A percentile compares a stretch with the other conserved stretches of the same genome.
phyloP scores from a whole-genome alignment of 345 rosid species.

The Sonneratia caseolaris region DNA sequence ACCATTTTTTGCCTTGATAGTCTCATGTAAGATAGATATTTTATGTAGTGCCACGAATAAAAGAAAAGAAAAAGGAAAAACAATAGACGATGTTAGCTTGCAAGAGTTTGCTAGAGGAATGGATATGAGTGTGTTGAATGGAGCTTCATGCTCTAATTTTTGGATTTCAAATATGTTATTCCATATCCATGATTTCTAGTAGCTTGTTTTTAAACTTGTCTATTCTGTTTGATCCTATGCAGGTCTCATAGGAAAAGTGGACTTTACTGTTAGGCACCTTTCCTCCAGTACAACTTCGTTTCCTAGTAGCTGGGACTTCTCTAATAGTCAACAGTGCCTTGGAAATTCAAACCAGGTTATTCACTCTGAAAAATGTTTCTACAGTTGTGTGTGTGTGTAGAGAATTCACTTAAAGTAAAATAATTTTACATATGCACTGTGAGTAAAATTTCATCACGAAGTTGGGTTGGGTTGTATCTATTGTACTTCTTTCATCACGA shows the following conservation, averaged over 20 bases:
- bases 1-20: not conserved
- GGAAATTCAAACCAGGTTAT: slow-evolving; percentile 49
- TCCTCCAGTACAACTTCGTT: slow-evolving; percentile 65
- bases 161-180: not conserved
- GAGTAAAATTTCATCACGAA: no score
- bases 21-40: not conserved
- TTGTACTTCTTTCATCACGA: not conserved
- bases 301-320: slow-evolving; percentile 58
- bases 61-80: not conserved
- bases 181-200: not conserved
- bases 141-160: not conserved
- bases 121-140: no score
- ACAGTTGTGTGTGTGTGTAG: not conserved
- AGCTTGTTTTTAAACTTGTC: slow-evolving; percentile 3
- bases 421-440: not conserved
- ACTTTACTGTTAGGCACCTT: slow-evolving; percentile 90
- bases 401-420: not conserved
- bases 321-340: slow-evolving; percentile 56
- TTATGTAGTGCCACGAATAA: not conserved
- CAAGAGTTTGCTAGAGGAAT: not conserved
- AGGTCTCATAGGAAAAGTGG: slow-evolving; percentile 95
- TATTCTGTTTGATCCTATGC: slow-evolving; percentile 15
- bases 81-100: not conserved
- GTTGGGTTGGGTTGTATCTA: not conserved
- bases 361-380: slow-evolving; percentile 1